A percentile compares a stretch with the other conserved stretches of the same genome.
These are phyloP conservation scores for Hanseniaspora pseudoguilliermondii DNA, from an alignment of 805 yeast genomes.

Conservation along the genomic window DNA sequence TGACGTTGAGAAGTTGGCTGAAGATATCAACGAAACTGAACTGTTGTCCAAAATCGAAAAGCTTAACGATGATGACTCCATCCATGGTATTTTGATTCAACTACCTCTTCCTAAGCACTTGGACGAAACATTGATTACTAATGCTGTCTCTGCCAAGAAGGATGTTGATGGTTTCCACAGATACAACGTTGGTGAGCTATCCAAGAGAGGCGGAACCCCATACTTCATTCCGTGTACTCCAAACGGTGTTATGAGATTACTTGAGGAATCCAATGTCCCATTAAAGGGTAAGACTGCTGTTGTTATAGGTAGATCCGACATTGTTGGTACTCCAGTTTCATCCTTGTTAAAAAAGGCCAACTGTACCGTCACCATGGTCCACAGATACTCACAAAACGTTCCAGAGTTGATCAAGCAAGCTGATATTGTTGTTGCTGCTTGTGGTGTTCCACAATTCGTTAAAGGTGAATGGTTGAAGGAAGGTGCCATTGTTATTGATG, in stretches of 20 bases:
- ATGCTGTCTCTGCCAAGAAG: slow-evolving; percentile 50
- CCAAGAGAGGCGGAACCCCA: slow-evolving; percentile 62
- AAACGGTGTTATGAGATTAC: slow-evolving; percentile 57
- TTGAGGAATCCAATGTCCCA: slow-evolving; percentile 43
- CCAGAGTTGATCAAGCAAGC: slow-evolving; percentile 45
- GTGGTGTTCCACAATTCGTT: slow-evolving; percentile 74
- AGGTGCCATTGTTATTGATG: slow-evolving; percentile 81
- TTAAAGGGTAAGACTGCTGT: slow-evolving; percentile 64
- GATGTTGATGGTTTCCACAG: slow-evolving; percentile 82
- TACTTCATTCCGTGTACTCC: slow-evolving; percentile 73
- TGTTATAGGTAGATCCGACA: slow-evolving; percentile 73
- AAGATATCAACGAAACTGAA: slow-evolving; percentile 41
- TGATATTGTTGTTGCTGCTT: slow-evolving; percentile 77
- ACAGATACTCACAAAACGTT: slow-evolving; percentile 47
- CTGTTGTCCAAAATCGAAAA: slow-evolving; percentile 40
- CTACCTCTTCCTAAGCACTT: slow-evolving; percentile 63
- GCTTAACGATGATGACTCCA: slow-evolving; percentile 45
- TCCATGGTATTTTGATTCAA: slow-evolving; percentile 66
- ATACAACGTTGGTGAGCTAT: slow-evolving; percentile 61
- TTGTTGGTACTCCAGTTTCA: slow-evolving; percentile 73
- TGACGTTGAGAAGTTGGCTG: slow-evolving; percentile 47
- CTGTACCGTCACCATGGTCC: slow-evolving; percentile 68
- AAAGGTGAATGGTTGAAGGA: slow-evolving; percentile 79
- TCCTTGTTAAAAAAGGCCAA: slow-evolving; percentile 54
- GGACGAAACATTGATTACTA: slow-evolving; percentile 54